Base-by-base conservation (phyloP, 805 yeast genomes). In the Saccharomycopsis malanga region DNA sequence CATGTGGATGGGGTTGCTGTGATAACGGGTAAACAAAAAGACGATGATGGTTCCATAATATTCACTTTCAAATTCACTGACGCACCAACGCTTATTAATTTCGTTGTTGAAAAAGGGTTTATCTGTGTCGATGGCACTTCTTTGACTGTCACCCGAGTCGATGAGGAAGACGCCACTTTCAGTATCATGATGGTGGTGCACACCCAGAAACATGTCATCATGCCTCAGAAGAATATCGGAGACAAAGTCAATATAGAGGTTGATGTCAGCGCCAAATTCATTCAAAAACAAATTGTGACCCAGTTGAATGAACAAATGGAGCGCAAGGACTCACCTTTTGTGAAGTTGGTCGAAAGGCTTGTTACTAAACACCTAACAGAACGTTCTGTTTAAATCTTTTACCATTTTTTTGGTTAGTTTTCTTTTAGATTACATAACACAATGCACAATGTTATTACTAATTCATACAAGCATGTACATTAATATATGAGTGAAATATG, bases 101-200 rank as follows among this genome's bases (percentile, higher is more conserved):
- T 82, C 61, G 82, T 93, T 51, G 98, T 93, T 9, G 95, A 87
- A 60, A 93, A 93, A 66, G 99, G 99, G 3, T 93, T 91, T 59
- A 83, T 93, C 49, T 79, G 93, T 22, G 67, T 93, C 15, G 98
- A 93, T 61, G 99, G 99, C 30, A 83, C 95, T 1, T 86, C 96
- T 20, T 71, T 93, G 54, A 93, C 99, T 0, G 81, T 93, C 9
- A 87, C 91, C 0, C 71, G 70, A 22, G 97, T 89, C 3, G 81
- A 88, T 60, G 78, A 80, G 56, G 60, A 58, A 4, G 60, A 56
- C 4, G 65, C 60, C 4, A 72, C 75, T 15, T 93, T 93, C 58
- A 76, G 86, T 42, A 87, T 93, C 46, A 86, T 89, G 83, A 81
- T 93, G 83, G 84, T 93, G 48, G 83, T 86, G 35, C 89, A 89